These are phyloP conservation scores for Mycena polygramma DNA, from an alignment of 768 basidiomycete genomes.

Conservation along the genomic window DNA sequence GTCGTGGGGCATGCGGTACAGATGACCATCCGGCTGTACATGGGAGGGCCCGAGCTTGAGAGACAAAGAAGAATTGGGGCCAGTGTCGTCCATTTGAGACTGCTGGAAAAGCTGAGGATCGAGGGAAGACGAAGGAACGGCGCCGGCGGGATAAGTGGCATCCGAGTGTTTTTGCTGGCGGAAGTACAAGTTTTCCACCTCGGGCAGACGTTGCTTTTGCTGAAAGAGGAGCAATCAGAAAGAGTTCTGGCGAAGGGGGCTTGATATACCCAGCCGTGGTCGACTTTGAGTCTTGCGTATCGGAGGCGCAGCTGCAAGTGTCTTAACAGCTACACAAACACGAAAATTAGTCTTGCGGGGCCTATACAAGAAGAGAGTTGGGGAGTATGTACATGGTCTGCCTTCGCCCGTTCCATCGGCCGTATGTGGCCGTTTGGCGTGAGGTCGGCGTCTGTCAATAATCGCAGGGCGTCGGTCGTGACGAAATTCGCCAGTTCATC, in stretches of 20 bases:
- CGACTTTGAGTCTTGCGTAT: constrained; percentile 84
- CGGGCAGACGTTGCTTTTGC: constrained; percentile 85
- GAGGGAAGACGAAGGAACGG: background rate
- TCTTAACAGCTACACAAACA: constrained; percentile 66
- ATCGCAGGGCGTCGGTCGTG: background rate
- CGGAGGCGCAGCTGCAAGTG: constrained; percentile 82
- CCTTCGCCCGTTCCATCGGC: constrained; percentile 66
- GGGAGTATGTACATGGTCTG: constrained; percentile 65
- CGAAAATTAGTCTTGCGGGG: constrained; percentile 8
- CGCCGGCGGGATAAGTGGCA: background rate
- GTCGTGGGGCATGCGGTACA: no score
- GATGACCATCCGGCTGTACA: no score
- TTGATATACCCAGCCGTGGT: constrained; percentile 79
- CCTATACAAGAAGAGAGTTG: background rate
- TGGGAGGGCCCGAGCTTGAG: constrained; percentile 10
- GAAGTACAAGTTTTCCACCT: constrained; percentile 88
- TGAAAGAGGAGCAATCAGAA: constrained; percentile 41
- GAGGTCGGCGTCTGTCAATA: constrained; percentile 11
- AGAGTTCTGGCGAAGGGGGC: background rate
- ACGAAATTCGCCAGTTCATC: background rate
- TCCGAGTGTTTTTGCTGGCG: constrained; percentile 54
- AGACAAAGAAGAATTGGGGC: constrained; percentile 25
- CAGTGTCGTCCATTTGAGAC: background rate
- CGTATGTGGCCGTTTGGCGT: constrained; percentile 57
- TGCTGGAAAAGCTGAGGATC: constrained; percentile 8